Percentiles rank a stretch among this genome's conserved stretches.
Conservation (phyloP, 257 asterid genomes). For the Schizonepeta tenuifolia region DNA sequence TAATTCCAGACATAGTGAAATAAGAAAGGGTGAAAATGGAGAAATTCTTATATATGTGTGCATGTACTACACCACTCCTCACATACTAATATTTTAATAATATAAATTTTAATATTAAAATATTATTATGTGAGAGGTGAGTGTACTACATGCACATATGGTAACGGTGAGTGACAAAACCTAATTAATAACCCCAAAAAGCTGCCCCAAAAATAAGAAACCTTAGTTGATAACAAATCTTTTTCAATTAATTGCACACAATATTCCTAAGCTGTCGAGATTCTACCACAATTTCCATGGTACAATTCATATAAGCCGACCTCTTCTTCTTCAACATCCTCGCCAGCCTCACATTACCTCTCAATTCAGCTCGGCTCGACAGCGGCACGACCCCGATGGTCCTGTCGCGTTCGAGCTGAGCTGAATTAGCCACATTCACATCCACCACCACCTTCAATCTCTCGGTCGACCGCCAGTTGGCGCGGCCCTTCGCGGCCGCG, state of each 20-base stretch:
- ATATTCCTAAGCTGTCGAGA: slow-evolving; percentile 17
- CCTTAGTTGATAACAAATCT: not conserved
- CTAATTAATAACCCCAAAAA: not conserved
- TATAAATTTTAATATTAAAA: no score
- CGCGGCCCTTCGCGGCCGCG: slow-evolving; percentile 11
- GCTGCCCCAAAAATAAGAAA: no score
- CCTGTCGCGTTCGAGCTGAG: slow-evolving; percentile 33
- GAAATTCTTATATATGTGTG: no score
- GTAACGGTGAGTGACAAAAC: not conserved
- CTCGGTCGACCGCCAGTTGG: slow-evolving; percentile 39
- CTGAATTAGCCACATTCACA: not conserved
- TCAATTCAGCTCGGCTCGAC: slow-evolving; percentile 34
- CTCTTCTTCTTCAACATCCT: slow-evolving; percentile 45
- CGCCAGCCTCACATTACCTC: slow-evolving; percentile 42
- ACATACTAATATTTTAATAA: no score
- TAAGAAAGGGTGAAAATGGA: no score
- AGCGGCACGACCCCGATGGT: slow-evolving; percentile 36
- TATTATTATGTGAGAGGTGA: no score
- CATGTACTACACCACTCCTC: no score
- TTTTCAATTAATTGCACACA: slow-evolving; percentile 25
- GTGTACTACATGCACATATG: no score
- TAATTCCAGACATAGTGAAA: not conserved
- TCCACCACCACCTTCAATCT: slow-evolving; percentile 36
- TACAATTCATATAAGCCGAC: slow-evolving; percentile 42
- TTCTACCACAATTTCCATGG: slow-evolving; percentile 26